Base-by-base conservation (phyloP, 257 asterid species). In the Marsdenia floribunda region DNA sequence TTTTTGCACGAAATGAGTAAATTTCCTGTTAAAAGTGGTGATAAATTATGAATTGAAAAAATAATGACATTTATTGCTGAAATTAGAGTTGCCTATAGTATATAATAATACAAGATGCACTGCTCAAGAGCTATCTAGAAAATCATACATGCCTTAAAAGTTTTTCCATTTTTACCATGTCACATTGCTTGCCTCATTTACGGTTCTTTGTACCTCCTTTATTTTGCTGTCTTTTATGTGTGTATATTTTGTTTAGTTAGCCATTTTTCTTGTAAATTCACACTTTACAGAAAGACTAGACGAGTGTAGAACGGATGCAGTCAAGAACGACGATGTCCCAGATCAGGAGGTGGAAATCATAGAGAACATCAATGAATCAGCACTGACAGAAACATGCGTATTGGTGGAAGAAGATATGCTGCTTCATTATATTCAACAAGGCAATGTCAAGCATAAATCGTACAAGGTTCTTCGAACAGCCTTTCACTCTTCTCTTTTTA, bases 351-450 rank as follows among this genome's bases (percentile, higher is more conserved):
- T 35, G 29, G 87, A 79, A 60, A 50, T 70, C 49, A 64, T 79
- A 11, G 87, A 82, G 76, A 76, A 81, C 2, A 73, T 55, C 67
- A 86, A 80, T 16, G 83, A 65, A 76, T 77, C 85, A 55, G 68
- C 37, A 64, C 72, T 90, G 70, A 91, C 83, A 77, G 96, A 92
- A 77, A 81, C 91, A 46, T 89, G 92, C 50, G 75, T 92, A 61
- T 67, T 88, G 86, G 96, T 90, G 75, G 91, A 90, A 73, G 86
- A 84, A 16, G 82, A 84, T 44, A 61, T 78, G 64, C 83, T 77
- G 64, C 83, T 68, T 71, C 81, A 52, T 66, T 57, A 42, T n/a
- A 60, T 77, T 68, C 68, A 85, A 42, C 83, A 63, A 53, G 84
- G 64, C 67, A 72, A 81, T 14, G 77, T 61, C 77, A 83, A 80